Base-by-base conservation (phyloP, 495 filamentous ascomycete genomes). In the Lophiostoma macrostomum region DNA sequence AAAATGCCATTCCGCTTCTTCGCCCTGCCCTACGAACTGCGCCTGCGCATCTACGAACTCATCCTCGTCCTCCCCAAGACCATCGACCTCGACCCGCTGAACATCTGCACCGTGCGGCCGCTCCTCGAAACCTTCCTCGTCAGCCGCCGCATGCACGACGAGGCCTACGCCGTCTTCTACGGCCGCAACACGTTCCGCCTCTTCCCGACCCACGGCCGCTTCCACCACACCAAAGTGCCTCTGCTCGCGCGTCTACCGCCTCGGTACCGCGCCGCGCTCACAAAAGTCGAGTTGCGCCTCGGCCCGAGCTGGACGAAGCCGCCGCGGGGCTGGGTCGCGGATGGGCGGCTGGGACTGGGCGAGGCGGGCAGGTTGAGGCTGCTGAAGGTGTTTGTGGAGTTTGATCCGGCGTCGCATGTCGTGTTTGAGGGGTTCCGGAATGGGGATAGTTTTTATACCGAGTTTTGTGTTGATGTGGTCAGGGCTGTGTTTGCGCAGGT, bases 231-330 rank as follows among this genome's bases (percentile, higher is more conserved):
- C 16, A 81, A 81, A 64, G 73, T 69, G 43, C 82, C 83, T 0
- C 74, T 87, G 2, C 72, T 87, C 16, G 79, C 84, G 6, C 80
- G 84, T 20, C 74, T 90, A 53, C 81, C 82, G 13, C 65, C 76
- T 13, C 75, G 73, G 19, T 88, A 91, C 72, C 82, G 85, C 31
- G 67, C 74, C 5, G 78, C 72, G 18, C 72, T 95, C 43, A 82
- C 76, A 3, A 81, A 80, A 1, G 73, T 93, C 38, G 86, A 94
- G 61, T 69, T 94, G 53, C 82, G 89, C 8, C 70, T 95, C 1
- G 89, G 89, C 0, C 87, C 87, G 0, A 88, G 87, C 42, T 95
- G 86, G 85, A 86, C 74, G 13, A 75, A 76, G 38, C 88, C 89
- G 2, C 89, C 88, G 1, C 70, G 72, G 10, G 79, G 82, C 37